A percentile compares a stretch with the other conserved stretches of the same genome.
Evolutionary conservation across 2,329 filamentous ascomycete genomes (phyloP).

Genomic region (Cladosporium cucumerinum): DNA sequence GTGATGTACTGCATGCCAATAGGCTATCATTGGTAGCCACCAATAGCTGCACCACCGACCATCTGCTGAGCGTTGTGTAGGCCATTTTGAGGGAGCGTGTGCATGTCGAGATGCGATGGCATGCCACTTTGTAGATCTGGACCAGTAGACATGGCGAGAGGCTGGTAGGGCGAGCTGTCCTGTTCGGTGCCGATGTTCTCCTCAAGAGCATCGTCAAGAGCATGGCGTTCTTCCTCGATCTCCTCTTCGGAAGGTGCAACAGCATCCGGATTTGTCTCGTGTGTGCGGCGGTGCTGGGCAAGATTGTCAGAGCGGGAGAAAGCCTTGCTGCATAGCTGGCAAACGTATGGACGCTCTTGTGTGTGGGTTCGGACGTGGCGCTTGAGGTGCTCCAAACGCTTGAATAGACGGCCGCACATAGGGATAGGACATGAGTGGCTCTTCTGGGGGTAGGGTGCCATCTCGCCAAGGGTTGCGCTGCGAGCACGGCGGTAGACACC

Average conservation of each 20-base stretch:
- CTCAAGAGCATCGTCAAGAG: slow-evolving; percentile 69
- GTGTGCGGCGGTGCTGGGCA: slow-evolving; percentile 83
- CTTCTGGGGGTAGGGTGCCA: slow-evolving; percentile 94
- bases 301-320: slow-evolving; percentile 99
- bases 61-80: slow-evolving; percentile 44
- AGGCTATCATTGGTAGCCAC: slow-evolving; percentile 39
- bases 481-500: slow-evolving; percentile 84
- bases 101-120: slow-evolving; percentile 34
- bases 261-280: slow-evolving; percentile 68
- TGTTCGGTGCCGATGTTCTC: slow-evolving; percentile 50
- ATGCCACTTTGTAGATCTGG: slow-evolving; percentile 33
- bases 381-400: slow-evolving; percentile 98
- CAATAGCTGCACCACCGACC: slow-evolving; percentile 36
- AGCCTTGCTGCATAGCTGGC: slow-evolving; percentile 96
- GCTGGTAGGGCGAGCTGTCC: slow-evolving; percentile 25
- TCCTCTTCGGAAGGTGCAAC: slow-evolving; percentile 73
- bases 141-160: slow-evolving; percentile 30
- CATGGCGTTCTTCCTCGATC: slow-evolving; percentile 83
- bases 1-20: background rate
- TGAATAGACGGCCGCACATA: slow-evolving; percentile 94
- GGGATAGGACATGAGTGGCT: slow-evolving; percentile 99
- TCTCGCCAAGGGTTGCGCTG: slow-evolving; percentile 93
- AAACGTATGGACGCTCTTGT: slow-evolving; percentile 97
- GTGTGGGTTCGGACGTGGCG: slow-evolving; percentile 99
- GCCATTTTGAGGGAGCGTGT: slow-evolving; percentile 31